Evolutionary conservation across 2,329 filamentous ascomycete genomes (phyloP), one percentile per base, ranked within the genome.

Genomic region (Beauveria sp.): DNA sequence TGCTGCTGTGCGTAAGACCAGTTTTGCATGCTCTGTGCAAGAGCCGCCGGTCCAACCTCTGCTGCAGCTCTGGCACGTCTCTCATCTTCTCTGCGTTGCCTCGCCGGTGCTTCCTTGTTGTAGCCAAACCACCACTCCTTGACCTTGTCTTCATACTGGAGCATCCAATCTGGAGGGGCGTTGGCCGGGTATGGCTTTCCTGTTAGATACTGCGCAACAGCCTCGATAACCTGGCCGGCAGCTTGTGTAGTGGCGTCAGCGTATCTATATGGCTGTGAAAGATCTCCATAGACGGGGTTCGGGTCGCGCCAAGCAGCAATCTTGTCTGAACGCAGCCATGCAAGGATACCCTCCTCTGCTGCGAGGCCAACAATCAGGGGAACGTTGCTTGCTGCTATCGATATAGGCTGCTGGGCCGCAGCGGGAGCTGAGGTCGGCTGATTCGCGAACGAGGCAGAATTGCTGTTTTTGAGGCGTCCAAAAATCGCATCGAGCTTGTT

Each of bases 121-220:
- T 77, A 79, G 0, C 80, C 81, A 12, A 77, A 70, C 72, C 78
- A 79, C 82, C 83, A 86, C 63, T 82, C 77, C 10, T 77, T 76
- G 0, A 79, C 72, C 63, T 76, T 76, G 37, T 78, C 77, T 3
- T 76, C 69, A 37, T 80, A 75, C 24, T 77, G 71, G 10, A 70
- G 71, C 64, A 85, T 76, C 76, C 81, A 83, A 20, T 77, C 76
- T 1, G 84, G 82, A 3, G 83, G 80, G 48, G 80, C 76, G 1
- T 68, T 77, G 2, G 82, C 71, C 16, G 81, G 82, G 63, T 75
- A 82, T 7, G 80, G 75, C 63, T 79, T 77, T 58, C 73, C 74
- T 50, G 74, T 74, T 9, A 84, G 68, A 44, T 72, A 68, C 37
- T 73, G 75, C 3, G 75, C 75, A 1, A 78, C 67, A 0, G 68